Base-by-base conservation (phyloP, 805 yeast genomes). In the Wickerhamiella occidentalis region DNA sequence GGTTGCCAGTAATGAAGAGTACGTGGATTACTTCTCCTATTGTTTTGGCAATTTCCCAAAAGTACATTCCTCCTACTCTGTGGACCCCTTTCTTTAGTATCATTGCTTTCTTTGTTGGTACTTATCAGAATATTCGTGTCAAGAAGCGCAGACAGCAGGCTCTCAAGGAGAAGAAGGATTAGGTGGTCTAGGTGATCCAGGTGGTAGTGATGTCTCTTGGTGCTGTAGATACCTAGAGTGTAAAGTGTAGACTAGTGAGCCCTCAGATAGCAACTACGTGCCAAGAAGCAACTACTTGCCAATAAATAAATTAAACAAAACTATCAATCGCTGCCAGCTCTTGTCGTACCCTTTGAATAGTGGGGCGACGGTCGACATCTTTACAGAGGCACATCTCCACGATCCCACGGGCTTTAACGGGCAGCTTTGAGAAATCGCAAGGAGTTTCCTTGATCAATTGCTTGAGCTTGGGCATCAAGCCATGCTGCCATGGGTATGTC, bases 401-500 rank as follows among this genome's bases (percentile, higher is more conserved):
- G 13, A 50, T 22, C 6, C 30, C 28, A 11, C 29, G 26, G 23
- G 50, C 38, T 11, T 30, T 23, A n/a, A 28, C 46, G 13, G 45
- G 45, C 15, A 43, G 19, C 11, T 28, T 23, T 4, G 43, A 13
- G 8, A 6, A 35, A 40, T 51, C 54, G 26, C 30, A 51, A 26
- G 49, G 45, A 17, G 28, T 22, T 8, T 36, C 45, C 25, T 78
- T 64, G 40, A 88, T 88, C 69, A 78, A 74, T 11, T 83, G 77
- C 37, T 85, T 73, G 53, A 88, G 68, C 54, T 87, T 69, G 9
- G 95, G 94, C 57, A 84, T 87, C 61, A 79, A 83, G n/a, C 75
- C 75, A 61, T 87, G 95, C 52, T 78, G 79, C 66, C 88, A 88
- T 0, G 96, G 96, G 46, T 88, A 64, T 54, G 73, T 76, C 0